Evolutionary conservation across 2,329 filamentous ascomycete genomes (phyloP), one percentile per base, ranked within the genome.

Genomic region (Emmonsiellopsis sp.): DNA sequence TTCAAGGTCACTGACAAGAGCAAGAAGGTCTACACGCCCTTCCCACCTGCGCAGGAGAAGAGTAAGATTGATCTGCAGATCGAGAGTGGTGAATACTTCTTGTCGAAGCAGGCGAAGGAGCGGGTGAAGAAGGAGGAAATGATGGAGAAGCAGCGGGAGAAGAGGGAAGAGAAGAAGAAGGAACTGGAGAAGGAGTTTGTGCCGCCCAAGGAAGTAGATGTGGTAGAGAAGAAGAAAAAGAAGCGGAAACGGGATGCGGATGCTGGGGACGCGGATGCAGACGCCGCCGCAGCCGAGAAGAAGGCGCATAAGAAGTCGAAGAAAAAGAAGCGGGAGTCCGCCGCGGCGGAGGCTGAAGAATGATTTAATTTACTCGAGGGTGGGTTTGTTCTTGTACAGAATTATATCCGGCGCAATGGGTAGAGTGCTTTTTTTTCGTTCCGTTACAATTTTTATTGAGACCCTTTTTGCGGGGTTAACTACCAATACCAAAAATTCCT

Each of bases 41-140:
- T 98, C 84, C 93, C 93, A 48, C 93, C 93, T 6, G 82, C 90
- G 43, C 90, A 91, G 60, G 92, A 98, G 79, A 95, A 95, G 87
- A 96, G 91, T 82, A 98, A 97, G 82, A 82, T 98, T 63, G 93
- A 98, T 72, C 74, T 90, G 71, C 92, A 98, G 79, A 95, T 98
- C 75, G 93, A 98, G 77, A 91, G 83, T 63, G 92, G 93, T 73
- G 92, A 97, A 74, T 98, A 95, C 75, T 97, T 97, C 71, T 73
- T 98, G 66, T 85, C 85, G 66, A 95, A 95, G 77, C 84, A 91
- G 65, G 91, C 89, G 56, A 95, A 95, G 78, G 88, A 95, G 65
- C 80, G 91, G 56, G 86, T 85, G 52, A 83, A 78, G 46, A 84
- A 87, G 71, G 86, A 92, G 66, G 87, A 88, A 65, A 78, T 89